phyloP scores from a whole-genome alignment of 768 basidiomycete genomes.

The Mycena vulgaris region DNA sequence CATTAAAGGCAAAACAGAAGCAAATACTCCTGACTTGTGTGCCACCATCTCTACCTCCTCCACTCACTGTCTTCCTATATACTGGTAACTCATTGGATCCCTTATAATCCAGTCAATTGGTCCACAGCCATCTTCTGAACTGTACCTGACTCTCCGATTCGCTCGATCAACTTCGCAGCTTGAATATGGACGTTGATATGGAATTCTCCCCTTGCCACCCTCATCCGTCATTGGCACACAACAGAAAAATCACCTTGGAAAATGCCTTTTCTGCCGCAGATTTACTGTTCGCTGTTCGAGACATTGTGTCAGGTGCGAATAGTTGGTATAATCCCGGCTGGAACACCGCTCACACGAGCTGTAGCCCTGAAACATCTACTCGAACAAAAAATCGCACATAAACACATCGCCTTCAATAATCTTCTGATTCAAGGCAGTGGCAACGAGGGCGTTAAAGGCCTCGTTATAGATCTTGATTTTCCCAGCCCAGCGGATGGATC shows the following conservation, averaged over 20 bases:
- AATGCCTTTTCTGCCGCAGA: conserved; percentile 11
- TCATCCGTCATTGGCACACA: neutral
- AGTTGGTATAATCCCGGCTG: neutral
- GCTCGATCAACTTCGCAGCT: neutral
- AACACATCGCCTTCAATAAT: conserved; percentile 24
- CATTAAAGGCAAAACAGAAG: neutral
- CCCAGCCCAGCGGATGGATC: conserved; percentile 11
- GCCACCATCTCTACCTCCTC: neutral
- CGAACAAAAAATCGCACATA: conserved; percentile 21
- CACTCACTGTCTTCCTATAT: too few species aligned
- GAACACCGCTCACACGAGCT: neutral
- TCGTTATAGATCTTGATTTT: conserved; percentile 28
- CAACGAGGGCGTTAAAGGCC: conserved; percentile 8
- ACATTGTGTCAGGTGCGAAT: conserved; percentile 13
- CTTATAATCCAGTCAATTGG: too few species aligned
- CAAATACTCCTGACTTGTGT: conserved; percentile 14
- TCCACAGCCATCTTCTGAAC: too few species aligned
- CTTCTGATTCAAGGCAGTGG: neutral
- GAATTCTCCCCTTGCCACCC: neutral
- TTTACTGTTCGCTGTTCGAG: conserved; percentile 15
- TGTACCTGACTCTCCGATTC: too few species aligned
- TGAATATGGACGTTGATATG: neutral
- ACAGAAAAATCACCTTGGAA: conserved; percentile 10
- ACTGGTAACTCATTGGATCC: too few species aligned
- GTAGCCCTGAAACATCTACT: conserved; percentile 14